Base-by-base conservation (phyloP, 352 stramenopile species). In the Pythium myriotylum region DNA sequence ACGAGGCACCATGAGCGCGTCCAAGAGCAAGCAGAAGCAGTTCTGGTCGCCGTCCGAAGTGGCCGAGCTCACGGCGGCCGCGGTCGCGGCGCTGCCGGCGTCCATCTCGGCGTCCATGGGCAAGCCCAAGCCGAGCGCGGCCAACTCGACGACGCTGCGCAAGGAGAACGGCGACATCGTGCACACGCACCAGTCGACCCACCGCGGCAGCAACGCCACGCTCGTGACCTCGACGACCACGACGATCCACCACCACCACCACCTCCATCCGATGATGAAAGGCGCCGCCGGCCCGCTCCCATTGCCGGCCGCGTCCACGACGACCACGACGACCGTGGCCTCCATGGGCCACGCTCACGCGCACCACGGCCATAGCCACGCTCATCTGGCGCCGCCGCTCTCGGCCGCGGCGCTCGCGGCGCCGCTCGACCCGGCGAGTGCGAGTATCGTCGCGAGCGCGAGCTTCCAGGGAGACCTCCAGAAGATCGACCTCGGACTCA, bases 381-480 rank as follows among this genome's bases (percentile, higher is more conserved):
- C 81, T 62, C 62, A 84, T 20, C 67, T 76, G 17, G 76, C 79
- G 67, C 72, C 43, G 70, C 70, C 26, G 26, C 27, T 54, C 23
- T 56, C 51, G 41, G 49, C 50, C 20, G 50, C 51, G 5, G 32
- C 52, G 1, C 10, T 53, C 7, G 53, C 50, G 2, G 40, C 68
- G 16, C 59, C 56, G n/a, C 27, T 76, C 24, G 78, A 88, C 41
- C 69, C 73, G 17, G 46, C 73, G 14, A 50, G 65, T 16, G 58
- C 68, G 27, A 73, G 41, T 19, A 51, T 86, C 14, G 72, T 70
- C 17, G 73, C 74, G 14, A 89, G 78, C 20, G 55, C 81, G 20
- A 87, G 67, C 32, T 94, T 92, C 61, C 81, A 93, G 65, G 79
- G 81, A 45, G 84, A 92, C 67, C 60, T 93, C 29, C 86, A 92